Percentiles rank a stretch among this genome's conserved stretches.
Evolutionary conservation across 352 stramenopile species (phyloP).

Genomic region (Blastocystis sp.): DNA sequence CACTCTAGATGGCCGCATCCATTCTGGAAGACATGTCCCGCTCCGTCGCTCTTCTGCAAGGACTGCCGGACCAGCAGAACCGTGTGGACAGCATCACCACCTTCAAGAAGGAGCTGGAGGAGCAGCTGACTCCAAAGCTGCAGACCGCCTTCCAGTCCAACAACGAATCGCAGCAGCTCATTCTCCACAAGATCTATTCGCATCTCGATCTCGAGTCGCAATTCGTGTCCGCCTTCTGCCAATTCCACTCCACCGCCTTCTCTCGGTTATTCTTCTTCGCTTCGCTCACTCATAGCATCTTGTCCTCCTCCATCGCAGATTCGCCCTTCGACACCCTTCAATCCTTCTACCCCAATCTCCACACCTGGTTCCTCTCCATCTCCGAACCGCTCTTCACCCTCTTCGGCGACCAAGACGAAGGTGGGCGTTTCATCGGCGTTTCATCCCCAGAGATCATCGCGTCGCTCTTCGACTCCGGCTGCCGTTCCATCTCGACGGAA

Average conservation of each 20-base stretch:
- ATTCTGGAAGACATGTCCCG: slow-evolving; percentile 4
- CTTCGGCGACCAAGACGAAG: slow-evolving; percentile 16
- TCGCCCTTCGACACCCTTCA: neutral
- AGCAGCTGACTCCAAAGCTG: slow-evolving; percentile 3
- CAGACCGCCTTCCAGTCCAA: neutral
- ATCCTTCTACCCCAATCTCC: slow-evolving; percentile 13
- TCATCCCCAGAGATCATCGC: neutral
- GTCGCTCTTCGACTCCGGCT: neutral
- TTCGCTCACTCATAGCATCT: neutral
- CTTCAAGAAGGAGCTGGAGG: slow-evolving; percentile 8
- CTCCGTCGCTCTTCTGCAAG: neutral
- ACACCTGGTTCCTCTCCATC: slow-evolving; percentile 21
- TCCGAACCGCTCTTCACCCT: slow-evolving; percentile 6
- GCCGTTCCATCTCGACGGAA: neutral
- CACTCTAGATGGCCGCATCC: neutral
- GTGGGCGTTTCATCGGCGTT: neutral
- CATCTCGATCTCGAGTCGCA: slow-evolving; percentile 18
- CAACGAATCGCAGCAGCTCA: slow-evolving; percentile 20
- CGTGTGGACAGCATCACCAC: neutral
- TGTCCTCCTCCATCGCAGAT: neutral
- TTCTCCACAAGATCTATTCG: slow-evolving; percentile 18
- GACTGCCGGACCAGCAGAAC: neutral
- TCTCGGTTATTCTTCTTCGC: neutral
- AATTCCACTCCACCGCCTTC: neutral
- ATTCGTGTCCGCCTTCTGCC: slow-evolving; percentile 15